Conservation (phyloP, 108 stramenopile species). For the Nitzschia sp. region DNA sequence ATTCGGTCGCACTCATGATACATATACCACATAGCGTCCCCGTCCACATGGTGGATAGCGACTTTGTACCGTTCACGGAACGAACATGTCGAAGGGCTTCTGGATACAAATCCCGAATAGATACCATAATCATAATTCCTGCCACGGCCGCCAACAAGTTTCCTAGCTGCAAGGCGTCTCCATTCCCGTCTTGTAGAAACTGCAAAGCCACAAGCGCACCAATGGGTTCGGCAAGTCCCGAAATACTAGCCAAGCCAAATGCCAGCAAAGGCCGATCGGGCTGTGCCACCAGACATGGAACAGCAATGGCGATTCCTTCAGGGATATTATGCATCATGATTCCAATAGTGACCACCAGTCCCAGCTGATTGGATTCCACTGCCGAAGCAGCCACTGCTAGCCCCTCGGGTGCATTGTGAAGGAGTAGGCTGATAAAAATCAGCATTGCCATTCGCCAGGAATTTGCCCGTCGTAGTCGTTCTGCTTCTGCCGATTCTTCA, state of each 20-base stretch:
- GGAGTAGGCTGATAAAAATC: constrained; percentile 65
- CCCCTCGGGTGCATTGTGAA: constrained; percentile 86
- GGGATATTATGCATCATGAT: constrained; percentile 88
- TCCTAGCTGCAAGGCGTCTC: constrained; percentile 40
- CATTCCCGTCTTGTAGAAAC: constrained; percentile 13
- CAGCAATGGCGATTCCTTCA: constrained; percentile 83
- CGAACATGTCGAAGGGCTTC: constrained; percentile 55
- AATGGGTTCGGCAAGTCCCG: constrained; percentile 76
- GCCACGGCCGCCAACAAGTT: constrained; percentile 82
- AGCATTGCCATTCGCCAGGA: constrained; percentile 83
- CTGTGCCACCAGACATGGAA: constrained; percentile 79
- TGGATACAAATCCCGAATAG: constrained; percentile 72
- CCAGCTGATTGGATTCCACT: constrained; percentile 66
- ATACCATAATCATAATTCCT: constrained; percentile 83
- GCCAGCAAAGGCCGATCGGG: constrained; percentile 72
- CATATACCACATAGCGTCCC: constrained; percentile 18
- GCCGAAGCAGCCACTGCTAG: constrained; percentile 73
- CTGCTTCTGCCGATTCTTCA: background rate
- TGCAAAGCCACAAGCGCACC: constrained; percentile 73
- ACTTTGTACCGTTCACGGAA: background rate
- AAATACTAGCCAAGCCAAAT: constrained; percentile 70
- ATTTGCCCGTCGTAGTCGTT: constrained; percentile 20
- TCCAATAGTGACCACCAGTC: constrained; percentile 71
- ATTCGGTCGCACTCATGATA: constrained; percentile 41
- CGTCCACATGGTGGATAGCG: constrained; percentile 23